Conservation (phyloP, 2,329 filamentous ascomycete genomes). For the Diaporthe aspalathi region DNA sequence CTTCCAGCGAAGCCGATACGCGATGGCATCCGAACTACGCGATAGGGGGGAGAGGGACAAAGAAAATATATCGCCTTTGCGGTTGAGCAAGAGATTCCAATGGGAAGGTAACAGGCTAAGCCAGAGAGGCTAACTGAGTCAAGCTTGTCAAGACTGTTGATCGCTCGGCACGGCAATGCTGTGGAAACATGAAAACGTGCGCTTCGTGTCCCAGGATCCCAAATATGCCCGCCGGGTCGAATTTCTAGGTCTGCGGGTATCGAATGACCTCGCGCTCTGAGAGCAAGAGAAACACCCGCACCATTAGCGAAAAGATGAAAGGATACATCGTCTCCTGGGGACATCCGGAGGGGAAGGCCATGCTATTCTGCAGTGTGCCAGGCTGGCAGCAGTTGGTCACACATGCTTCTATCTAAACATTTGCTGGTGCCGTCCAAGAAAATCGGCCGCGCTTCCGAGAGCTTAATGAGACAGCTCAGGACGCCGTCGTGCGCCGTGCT, state of each 20-base stretch:
- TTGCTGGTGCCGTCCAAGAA: not conserved
- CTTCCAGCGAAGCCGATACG: not conserved
- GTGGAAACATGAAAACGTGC: not conserved
- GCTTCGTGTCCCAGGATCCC: not conserved
- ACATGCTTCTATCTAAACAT: not conserved
- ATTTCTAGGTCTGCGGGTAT: not conserved
- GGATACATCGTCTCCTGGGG: not conserved
- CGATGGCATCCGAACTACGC: slow-evolving; percentile 7
- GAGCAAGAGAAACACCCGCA: not conserved
- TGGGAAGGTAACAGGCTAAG: not conserved
- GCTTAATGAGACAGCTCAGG: not conserved
- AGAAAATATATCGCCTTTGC: slow-evolving; percentile 10
- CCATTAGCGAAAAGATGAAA: not conserved
- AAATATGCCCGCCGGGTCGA: not conserved
- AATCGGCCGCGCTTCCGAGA: slow-evolving; percentile 3
- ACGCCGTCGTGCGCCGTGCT: not conserved
- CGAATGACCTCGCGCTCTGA: not conserved
- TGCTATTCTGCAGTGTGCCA: not conserved
- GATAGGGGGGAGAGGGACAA: not conserved
- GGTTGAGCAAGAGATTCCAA: not conserved
- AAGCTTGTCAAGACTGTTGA: slow-evolving; percentile 5
- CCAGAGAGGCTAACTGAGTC: slow-evolving; percentile 7
- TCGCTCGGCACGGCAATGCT: not conserved
- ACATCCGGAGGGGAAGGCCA: not conserved
- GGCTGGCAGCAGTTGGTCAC: slow-evolving; percentile 14